Conservation (phyloP, 441 rosid species). For the Adansonia madagascariensis region DNA sequence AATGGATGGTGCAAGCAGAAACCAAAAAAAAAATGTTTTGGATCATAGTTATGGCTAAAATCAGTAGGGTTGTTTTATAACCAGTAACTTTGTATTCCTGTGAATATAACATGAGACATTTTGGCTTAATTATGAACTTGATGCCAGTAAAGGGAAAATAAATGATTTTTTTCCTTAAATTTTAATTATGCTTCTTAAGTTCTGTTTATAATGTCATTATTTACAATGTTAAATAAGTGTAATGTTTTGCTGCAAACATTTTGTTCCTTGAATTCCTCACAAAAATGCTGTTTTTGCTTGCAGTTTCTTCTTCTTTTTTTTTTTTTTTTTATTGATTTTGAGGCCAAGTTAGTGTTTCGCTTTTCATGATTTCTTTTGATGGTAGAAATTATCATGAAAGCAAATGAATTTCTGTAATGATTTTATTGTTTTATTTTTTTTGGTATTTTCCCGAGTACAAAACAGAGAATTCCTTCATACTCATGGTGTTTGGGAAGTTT, state of each 20-base stretch:
- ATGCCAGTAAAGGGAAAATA: not conserved
- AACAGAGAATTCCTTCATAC: not conserved
- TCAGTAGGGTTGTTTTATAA: not conserved
- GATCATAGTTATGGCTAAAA: constrained; percentile 17
- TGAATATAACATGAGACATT: not conserved
- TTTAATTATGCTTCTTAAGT: not conserved
- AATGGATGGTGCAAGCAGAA: not conserved
- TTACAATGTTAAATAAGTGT: too few species aligned
- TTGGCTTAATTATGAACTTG: constrained; percentile 4
- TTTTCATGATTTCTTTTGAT: not conserved
- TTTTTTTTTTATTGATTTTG: not conserved
- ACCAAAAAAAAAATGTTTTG: not conserved
- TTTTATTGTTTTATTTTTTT: not conserved
- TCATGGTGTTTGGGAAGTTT: not conserved
- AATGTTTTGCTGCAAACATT: not conserved
- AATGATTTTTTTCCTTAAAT: not conserved
- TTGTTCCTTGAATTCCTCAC: not conserved
- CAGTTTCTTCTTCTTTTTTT: not conserved
- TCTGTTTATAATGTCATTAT: not conserved
- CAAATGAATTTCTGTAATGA: not conserved
- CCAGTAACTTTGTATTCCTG: not conserved
- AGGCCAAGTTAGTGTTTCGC: not conserved
- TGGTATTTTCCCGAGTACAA: not conserved
- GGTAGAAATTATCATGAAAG: not conserved
- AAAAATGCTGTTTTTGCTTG: not conserved